These are phyloP conservation scores for Vicia sativa DNA, from an alignment of 306 rosid species.

Conservation along the genomic window DNA sequence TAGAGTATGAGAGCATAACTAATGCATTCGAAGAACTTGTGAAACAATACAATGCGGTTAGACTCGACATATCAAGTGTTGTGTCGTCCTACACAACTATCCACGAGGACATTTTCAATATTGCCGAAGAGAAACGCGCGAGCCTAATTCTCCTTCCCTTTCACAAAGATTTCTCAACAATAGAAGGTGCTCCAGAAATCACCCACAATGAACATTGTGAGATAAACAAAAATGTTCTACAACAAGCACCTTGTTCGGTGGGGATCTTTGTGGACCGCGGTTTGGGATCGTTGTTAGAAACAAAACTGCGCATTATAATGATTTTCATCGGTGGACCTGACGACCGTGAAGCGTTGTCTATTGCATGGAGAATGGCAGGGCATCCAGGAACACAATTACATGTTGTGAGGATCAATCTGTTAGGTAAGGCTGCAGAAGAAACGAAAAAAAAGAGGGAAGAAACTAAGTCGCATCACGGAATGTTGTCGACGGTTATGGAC, in stretches of 20 bases:
- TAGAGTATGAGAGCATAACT: slow-evolving; percentile 33
- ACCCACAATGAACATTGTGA: not conserved
- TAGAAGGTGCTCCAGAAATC: slow-evolving; percentile 22
- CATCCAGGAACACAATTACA: slow-evolving; percentile 30
- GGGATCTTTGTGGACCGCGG: slow-evolving; percentile 44
- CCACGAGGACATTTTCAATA: slow-evolving; percentile 45
- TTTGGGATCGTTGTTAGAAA: not conserved
- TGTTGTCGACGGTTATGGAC: not conserved
- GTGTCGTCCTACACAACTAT: slow-evolving; percentile 41
- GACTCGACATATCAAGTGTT: slow-evolving; percentile 15
- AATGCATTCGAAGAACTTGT: slow-evolving; percentile 6
- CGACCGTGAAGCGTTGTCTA: slow-evolving; percentile 23
- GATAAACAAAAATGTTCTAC: slow-evolving; percentile 38
- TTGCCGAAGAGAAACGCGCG: slow-evolving; percentile 40
- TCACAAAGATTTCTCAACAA: slow-evolving; percentile 31
- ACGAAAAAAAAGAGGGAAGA: not conserved
- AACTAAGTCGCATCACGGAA: not conserved
- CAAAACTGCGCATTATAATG: not conserved
- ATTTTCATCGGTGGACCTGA: slow-evolving; percentile 47
- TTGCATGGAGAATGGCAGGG: slow-evolving; percentile 20
- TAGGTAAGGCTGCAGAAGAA: not conserved
- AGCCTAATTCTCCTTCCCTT: slow-evolving; percentile 45
- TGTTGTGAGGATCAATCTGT: slow-evolving; percentile 40
- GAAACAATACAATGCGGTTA: slow-evolving; percentile 12
- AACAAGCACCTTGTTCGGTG: slow-evolving; percentile 45